phyloP scores from a whole-genome alignment of 2,329 filamentous ascomycete species.

The Neofusicoccum umdonicola region DNA sequence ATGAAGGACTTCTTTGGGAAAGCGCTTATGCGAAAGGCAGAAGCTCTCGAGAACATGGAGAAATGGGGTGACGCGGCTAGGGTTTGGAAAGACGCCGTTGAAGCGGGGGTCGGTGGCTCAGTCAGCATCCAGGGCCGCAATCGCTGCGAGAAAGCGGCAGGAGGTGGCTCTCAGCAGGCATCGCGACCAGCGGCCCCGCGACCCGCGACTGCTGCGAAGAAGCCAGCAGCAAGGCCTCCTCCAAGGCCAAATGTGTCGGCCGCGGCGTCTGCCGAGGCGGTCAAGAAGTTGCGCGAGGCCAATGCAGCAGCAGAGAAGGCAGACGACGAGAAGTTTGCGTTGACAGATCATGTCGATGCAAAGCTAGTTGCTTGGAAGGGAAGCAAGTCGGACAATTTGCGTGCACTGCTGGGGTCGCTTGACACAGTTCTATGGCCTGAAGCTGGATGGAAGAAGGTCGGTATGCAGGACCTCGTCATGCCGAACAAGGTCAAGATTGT shows the following conservation, averaged over 20 bases:
- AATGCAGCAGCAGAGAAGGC: slow-evolving; percentile 82
- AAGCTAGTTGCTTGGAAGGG: slow-evolving; percentile 78
- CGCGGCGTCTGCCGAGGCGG: slow-evolving; percentile 60
- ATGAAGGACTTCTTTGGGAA: slow-evolving; percentile 95
- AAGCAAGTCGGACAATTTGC: slow-evolving; percentile 88
- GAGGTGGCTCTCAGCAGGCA: slow-evolving; percentile 47
- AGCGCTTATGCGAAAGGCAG: slow-evolving; percentile 88
- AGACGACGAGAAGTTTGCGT: slow-evolving; percentile 89
- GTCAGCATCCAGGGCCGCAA: slow-evolving; percentile 82
- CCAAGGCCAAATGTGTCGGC: slow-evolving; percentile 45
- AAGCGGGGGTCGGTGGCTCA: slow-evolving; percentile 79
- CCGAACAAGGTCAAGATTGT: slow-evolving; percentile 93
- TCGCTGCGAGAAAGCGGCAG: slow-evolving; percentile 83
- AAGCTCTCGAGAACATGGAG: slow-evolving; percentile 93
- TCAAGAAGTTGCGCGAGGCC: slow-evolving; percentile 75
- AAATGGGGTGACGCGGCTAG: slow-evolving; percentile 80
- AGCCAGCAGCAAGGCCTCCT: slow-evolving; percentile 28
- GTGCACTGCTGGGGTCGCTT: slow-evolving; percentile 80
- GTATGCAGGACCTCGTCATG: slow-evolving; percentile 88
- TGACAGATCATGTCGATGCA: slow-evolving; percentile 82
- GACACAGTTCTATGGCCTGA: slow-evolving; percentile 89
- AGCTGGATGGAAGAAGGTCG: slow-evolving; percentile 95
- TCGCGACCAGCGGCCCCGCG: slow-evolving; percentile 48
- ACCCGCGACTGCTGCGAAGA: slow-evolving; percentile 31
- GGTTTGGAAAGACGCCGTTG: slow-evolving; percentile 80